Evolutionary conservation across 306 rosid genomes (phyloP).

Genomic region (Nissolia schottii): DNA sequence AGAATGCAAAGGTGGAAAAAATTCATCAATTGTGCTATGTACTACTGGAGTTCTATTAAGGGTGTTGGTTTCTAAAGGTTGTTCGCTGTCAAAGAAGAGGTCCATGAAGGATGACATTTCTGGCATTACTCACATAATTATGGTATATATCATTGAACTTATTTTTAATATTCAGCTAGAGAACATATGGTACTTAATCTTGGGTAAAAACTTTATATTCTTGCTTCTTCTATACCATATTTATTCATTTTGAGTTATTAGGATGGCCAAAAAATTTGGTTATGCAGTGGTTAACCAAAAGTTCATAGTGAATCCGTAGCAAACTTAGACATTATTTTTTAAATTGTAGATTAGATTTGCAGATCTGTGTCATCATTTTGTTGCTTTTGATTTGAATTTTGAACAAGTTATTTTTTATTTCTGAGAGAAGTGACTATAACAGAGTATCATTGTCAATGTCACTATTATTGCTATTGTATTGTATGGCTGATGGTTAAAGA

Average conservation of each 20-base stretch:
- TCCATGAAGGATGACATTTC: constrained; percentile 31
- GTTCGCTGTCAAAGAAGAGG: constrained; percentile 22
- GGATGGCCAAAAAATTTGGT: not conserved
- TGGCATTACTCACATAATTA: constrained; percentile 79
- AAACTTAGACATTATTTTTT: not conserved
- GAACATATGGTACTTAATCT: constrained; percentile 5
- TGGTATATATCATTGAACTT: constrained; percentile 48
- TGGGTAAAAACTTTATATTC: not conserved
- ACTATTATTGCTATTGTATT: not conserved
- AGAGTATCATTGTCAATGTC: not conserved
- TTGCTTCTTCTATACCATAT: constrained; percentile 10
- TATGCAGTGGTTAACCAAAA: constrained; percentile 5
- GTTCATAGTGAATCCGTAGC: not conserved
- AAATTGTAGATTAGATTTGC: not conserved
- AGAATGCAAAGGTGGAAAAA: constrained; percentile 80
- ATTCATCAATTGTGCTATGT: constrained; percentile 82
- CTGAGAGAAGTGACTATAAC: not conserved
- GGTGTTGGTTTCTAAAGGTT: constrained; percentile 59
- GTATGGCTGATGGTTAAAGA: not conserved
- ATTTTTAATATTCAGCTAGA: not conserved
- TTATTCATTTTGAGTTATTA: constrained; percentile 14
- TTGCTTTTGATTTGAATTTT: not conserved
- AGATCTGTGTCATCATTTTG: not conserved
- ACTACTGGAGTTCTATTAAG: constrained; percentile 86
- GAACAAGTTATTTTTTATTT: not conserved